phyloP scores from a whole-genome alignment of 202 grass and related monocot species.

The Musa balbisiana region DNA sequence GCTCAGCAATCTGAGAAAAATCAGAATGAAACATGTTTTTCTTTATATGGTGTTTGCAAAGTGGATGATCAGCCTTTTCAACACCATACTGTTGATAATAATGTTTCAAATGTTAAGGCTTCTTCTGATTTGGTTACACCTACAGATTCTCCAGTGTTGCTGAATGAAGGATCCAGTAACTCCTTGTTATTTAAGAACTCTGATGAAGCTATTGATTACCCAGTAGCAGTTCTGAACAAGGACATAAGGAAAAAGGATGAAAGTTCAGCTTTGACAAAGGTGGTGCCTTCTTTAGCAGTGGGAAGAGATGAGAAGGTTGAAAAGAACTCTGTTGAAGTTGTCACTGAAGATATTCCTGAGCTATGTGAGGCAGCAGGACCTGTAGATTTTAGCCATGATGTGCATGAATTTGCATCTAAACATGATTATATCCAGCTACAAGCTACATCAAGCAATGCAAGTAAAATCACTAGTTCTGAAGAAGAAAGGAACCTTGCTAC shows the following conservation, averaged over 20 bases:
- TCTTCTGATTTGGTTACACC: constrained; percentile 24
- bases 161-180: constrained; percentile 26
- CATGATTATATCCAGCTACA: constrained; percentile 19
- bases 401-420: constrained; percentile 21
- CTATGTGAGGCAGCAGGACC: constrained; percentile 17
- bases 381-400: constrained; percentile 24
- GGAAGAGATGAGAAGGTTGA: constrained; percentile 16
- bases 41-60: background rate
- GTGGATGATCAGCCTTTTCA: constrained; percentile 1
- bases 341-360: constrained; percentile 17
- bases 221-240: constrained; percentile 45
- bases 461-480: constrained; percentile 25
- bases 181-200: constrained; percentile 38
- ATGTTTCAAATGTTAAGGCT: constrained; percentile 24
- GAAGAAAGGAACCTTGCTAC: constrained; percentile 22
- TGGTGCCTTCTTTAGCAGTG: constrained; percentile 42
- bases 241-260: constrained; percentile 26
- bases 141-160: constrained; percentile 11
- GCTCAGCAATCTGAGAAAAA: constrained; percentile 30
- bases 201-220: constrained; percentile 75
- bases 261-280: constrained; percentile 10
- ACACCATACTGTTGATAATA: constrained; percentile 24
- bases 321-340: constrained; percentile 14
- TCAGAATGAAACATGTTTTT: constrained; percentile 22
- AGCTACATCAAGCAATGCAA: constrained; percentile 11